These are phyloP conservation scores for Kingdonia uniflora DNA, from an alignment of 164 flowering plant genomes.

Conservation along the genomic window DNA sequence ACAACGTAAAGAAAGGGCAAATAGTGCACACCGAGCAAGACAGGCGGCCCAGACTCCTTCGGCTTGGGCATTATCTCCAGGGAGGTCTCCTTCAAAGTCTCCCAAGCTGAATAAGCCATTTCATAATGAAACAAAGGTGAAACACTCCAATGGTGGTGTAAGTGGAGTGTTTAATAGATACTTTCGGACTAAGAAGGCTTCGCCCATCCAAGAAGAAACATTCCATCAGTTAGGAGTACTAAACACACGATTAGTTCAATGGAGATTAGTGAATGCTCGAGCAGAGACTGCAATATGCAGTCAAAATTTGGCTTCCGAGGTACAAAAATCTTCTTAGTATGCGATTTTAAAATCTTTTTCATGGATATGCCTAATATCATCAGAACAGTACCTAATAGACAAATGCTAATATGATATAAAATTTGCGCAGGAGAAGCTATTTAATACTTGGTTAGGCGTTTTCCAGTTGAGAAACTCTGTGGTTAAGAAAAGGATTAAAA, in stretches of 20 bases:
- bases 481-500: constrained; percentile 27
- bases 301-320: constrained; percentile 37
- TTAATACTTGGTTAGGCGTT: constrained; percentile 21
- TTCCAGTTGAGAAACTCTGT: constrained; percentile 24
- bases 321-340: too few species aligned
- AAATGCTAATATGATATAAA: too few species aligned
- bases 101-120: too few species aligned
- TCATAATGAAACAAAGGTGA: constrained; percentile 2
- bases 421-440: constrained; percentile 25
- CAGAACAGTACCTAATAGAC: too few species aligned
- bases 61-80: constrained; percentile 66
- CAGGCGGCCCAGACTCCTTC: constrained; percentile 34
- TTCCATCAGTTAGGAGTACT: constrained; percentile 32
- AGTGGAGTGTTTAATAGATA: constrained; percentile 42
- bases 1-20: background rate
- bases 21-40: constrained; percentile 9
- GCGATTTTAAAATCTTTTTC: too few species aligned
- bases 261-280: constrained; percentile 67
- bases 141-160: constrained; percentile 12
- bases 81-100: too few species aligned
- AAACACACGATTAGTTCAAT: constrained; percentile 49
- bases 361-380: too few species aligned
- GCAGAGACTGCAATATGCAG: constrained; percentile 30
- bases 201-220: constrained; percentile 27
- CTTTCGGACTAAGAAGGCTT: constrained; percentile 41